These are phyloP conservation scores for Fusarium aywerte DNA, from an alignment of 2,329 filamentous ascomycete species.

Conservation along the genomic window DNA sequence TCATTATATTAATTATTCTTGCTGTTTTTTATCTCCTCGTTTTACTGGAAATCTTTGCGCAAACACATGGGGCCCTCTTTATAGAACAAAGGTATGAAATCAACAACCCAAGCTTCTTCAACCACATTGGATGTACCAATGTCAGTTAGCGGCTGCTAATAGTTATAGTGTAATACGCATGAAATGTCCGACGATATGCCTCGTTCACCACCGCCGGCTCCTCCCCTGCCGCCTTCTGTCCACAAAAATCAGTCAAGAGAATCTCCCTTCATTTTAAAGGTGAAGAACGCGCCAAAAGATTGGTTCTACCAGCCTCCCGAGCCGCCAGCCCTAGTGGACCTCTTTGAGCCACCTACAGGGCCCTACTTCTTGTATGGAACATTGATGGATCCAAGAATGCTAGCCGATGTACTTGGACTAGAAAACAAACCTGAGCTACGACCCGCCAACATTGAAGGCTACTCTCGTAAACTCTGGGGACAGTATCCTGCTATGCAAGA, in stretches of 20 bases:
- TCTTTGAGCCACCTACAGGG: background rate
- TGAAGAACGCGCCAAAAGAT: background rate
- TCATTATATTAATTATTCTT: background rate
- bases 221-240: background rate
- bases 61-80: no score
- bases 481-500: slow-evolving; percentile 4
- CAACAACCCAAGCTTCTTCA: rapidly evolving
- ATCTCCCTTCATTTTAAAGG: rapidly evolving
- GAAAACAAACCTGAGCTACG: background rate
- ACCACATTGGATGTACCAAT: background rate
- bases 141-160: background rate
- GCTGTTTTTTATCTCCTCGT: background rate
- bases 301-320: background rate
- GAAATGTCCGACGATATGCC: background rate
- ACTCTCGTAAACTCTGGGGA: slow-evolving; percentile 4
- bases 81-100: background rate
- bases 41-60: no score
- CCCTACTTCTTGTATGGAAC: slow-evolving; percentile 18
- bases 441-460: background rate
- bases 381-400: slow-evolving; percentile 3
- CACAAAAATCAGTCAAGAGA: rapidly evolving
- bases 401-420: background rate
- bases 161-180: background rate
- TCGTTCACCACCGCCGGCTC: background rate
- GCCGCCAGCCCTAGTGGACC: background rate